Base-by-base conservation (phyloP, 2,329 filamentous ascomycete species). In the Niveomyces coronatus region DNA sequence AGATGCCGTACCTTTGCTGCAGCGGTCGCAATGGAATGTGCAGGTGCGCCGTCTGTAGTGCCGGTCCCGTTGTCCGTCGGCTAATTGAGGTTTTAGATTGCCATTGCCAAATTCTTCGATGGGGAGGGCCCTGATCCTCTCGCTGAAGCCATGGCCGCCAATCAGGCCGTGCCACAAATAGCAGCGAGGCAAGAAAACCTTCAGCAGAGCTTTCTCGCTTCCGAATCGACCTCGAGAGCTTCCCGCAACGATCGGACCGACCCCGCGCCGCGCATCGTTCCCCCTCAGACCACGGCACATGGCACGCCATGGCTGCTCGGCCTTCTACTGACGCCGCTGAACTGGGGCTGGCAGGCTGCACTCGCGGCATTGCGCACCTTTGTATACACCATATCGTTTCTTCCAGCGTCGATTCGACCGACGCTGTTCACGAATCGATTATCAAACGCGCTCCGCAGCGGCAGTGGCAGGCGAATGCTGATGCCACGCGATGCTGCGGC, bases 51-150 rank as follows among this genome's bases (percentile, higher is more conserved):
- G 31, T 15, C 4, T 18, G 11, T 3, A 6, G 9, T 19, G 9
- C 9, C 9, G 8, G 4, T 6, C 15, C 20, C 11, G 22, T 3
- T 16, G n/a, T 4, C 13, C 8, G 10, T 3, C 14, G 5, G 14
- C 27, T 9, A 10, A 10, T 17, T 31, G 14, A 43, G 23, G 31
- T 13, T 11, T 40, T 55, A 95, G 81, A 94, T 96, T 51, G 89
- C 91, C 41, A 89, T 98, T 46, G 78, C 91, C 47, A 93, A 93
- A 55, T 96, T 96, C 74, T 98, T 95, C 57, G 91, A 98, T 53
- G 91, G 91, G 49, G 91, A 96, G 63, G 82, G 82, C 4, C 75
- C 86, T 34, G 85, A 94, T 56, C 82, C 77, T 10, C 66, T 89
- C 14, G 82, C 83, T 41, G 85, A 91, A 63, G 84, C 84, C 41